Evolutionary conservation across 2,329 filamentous ascomycete genomes (phyloP).

Genomic region (Lithohypha guttulata): DNA sequence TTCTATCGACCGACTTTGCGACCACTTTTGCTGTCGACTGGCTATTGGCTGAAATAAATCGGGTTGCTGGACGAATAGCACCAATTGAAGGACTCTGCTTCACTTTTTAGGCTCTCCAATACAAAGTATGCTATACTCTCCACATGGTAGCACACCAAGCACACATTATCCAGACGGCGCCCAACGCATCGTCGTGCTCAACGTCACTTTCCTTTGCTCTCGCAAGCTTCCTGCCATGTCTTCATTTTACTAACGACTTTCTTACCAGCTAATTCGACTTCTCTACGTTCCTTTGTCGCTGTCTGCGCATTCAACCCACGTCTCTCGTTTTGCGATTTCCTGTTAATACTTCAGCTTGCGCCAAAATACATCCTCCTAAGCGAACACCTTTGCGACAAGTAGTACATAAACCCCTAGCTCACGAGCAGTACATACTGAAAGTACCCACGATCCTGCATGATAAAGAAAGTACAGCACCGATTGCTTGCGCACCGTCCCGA

Average conservation of each 20-base stretch:
- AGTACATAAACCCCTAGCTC: too few species aligned
- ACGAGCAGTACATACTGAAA: too few species aligned
- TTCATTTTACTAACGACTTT: conserved; percentile 5
- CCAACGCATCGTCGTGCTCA: conserved; percentile 4
- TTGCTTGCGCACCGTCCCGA: not conserved
- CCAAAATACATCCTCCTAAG: too few species aligned
- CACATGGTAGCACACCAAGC: conserved; percentile 4
- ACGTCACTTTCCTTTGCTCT: conserved; percentile 6
- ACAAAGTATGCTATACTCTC: conserved; percentile 8
- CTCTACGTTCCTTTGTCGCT: conserved; percentile 5
- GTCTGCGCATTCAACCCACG: conserved; percentile 6
- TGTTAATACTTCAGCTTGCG: too few species aligned
- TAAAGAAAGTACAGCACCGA: not conserved
- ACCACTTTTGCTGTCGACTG: conserved; percentile 17
- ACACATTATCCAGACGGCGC: not conserved
- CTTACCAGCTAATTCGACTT: conserved; percentile 1
- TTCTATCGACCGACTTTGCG: conserved; percentile 19
- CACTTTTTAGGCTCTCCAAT: conserved; percentile 11
- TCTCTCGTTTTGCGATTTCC: conserved; percentile 5
- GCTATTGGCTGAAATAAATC: conserved; percentile 19
- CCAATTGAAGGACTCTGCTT: conserved; percentile 4
- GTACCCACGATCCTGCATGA: not conserved
- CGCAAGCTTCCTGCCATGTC: too few species aligned
- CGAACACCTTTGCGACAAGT: too few species aligned
- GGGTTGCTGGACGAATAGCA: conserved; percentile 22